Conservation (phyloP, 192 early-diverging fungal species). For the Tieghemiomyces parasiticus region DNA sequence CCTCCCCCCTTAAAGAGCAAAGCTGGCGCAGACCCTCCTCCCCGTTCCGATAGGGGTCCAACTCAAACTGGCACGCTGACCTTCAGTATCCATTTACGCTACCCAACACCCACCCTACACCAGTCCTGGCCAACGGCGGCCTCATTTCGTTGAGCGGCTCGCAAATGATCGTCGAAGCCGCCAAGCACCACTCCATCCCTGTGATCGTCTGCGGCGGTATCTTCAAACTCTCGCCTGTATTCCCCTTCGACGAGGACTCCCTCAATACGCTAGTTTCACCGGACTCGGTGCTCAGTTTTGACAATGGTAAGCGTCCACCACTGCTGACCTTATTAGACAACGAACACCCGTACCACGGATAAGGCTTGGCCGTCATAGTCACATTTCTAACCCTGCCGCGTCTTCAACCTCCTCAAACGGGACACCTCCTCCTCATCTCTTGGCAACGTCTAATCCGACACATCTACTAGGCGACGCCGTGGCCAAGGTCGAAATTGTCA, state of each 20-base stretch:
- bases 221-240: constrained; percentile 76
- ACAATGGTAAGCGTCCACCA: constrained; percentile 50
- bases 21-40: no score
- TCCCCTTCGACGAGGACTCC: constrained; percentile 76
- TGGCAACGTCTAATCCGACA: no score
- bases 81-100: no score
- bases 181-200: constrained; percentile 82
- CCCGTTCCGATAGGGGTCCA: no score
- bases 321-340: no score
- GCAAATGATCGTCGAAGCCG: constrained; percentile 72
- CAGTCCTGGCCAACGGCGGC: constrained; percentile 87
- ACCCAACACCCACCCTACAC: no score
- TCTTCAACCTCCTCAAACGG: not conserved
- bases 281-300: constrained; percentile 64
- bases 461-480: constrained; percentile 62
- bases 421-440: constrained; percentile 1
- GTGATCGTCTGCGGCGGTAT: constrained; percentile 84
- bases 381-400: no score
- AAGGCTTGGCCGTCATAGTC: no score
- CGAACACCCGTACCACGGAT: no score
- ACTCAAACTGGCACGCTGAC: no score
- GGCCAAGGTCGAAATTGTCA: constrained; percentile 62
- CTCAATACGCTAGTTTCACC: constrained; percentile 69
- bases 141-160: constrained; percentile 69
- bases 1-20: no score